Base-by-base conservation (phyloP, 805 yeast genomes). In the Saturnispora mendoncae region DNA sequence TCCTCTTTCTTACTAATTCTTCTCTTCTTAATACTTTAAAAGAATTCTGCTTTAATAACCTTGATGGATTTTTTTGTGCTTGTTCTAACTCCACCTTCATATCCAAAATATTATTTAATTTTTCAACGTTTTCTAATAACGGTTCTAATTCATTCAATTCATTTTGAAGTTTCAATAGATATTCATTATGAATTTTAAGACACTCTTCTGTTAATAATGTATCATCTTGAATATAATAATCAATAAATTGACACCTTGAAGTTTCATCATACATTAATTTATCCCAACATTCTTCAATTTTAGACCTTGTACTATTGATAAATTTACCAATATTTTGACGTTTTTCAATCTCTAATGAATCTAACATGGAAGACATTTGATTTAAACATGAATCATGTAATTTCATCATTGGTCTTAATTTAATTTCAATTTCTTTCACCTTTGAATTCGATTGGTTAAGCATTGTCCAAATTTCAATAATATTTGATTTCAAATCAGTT, bases 1-100 rank as follows among this genome's bases (percentile, higher is more conserved):
- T 67, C 41, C 72, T 71, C 50, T 80, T 80, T 42, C 97, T 66
- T 30, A 78, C 66, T 53, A 71, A 80, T 55, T 87, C 96, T 56
- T 90, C 98, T 43, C 80, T 73, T 43, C 83, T 67, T 44, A 90
- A 64, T 19, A 88, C 80, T 46, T 78, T 80, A 48, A 90, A 88
- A 2, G 87, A 80, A 51, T 82, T 79, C 53, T 84, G 75, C 47
- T 81, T 75, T 35, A 82, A 59, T 33, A 88, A 67, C 46, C 97
- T 70, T 0, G 90, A 77, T 0, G 97, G 78, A 56, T 90, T 92
- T 52, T 76, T 80, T 2, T 82, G 72, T 4, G 92, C 76, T 46
- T 76, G 81, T 28, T 71, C 80, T 29, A 92, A 68, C 36, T 72
- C 72, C 2, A 57, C 48, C 46, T 81, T 82, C 48, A 85, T 94